Base-by-base conservation (phyloP, 345 rosid genomes). In the Populus alba region DNA sequence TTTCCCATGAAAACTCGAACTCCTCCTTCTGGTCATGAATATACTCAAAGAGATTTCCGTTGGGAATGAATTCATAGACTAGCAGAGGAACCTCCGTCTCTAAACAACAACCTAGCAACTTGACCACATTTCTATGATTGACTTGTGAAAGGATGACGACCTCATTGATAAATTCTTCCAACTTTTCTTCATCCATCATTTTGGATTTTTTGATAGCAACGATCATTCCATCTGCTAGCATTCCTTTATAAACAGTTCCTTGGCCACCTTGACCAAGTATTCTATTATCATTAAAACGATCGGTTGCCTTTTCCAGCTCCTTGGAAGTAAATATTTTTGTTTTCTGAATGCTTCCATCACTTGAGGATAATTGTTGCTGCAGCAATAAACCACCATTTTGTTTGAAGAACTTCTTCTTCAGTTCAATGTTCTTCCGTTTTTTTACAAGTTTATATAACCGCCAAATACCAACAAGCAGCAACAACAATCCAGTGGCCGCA, bases 171-270 rank as follows among this genome's bases (percentile, higher is more conserved):
- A 80, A 80, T 11, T 75, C 66, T 9, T 74, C 75, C 1, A 75
- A n/a, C 13, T 80, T 61, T 2, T 8, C 69, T 22, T 31, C 68
- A 4, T 49, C 75, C 8, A 59, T 23, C 8, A 71, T 61, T 5
- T 47, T 79, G 9, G 78, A 79, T 39, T 51, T 74, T 33, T 74
- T 79, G 0, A 79, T 66, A 11, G 82, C 82, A 41, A 79, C 74
- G 22, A 59, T 74, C 12, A 7, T 68, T 18, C 78, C 78, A 68
- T 57, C 80, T 0, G 35, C 57, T 31, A 77, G 5, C 80, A 77
- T 77, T 0, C 80, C 80, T 31, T 77, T 77, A 15, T 70, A 77
- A 1, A 77, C 74, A 3, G 80, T 77, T 1, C 80, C 80, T 4
- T 77, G 72, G 0, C 78, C 82, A 3, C 82, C 78, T 18, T 49